Conservation (phyloP, 257 asterid species). For the Thymus quinquecostatus region DNA sequence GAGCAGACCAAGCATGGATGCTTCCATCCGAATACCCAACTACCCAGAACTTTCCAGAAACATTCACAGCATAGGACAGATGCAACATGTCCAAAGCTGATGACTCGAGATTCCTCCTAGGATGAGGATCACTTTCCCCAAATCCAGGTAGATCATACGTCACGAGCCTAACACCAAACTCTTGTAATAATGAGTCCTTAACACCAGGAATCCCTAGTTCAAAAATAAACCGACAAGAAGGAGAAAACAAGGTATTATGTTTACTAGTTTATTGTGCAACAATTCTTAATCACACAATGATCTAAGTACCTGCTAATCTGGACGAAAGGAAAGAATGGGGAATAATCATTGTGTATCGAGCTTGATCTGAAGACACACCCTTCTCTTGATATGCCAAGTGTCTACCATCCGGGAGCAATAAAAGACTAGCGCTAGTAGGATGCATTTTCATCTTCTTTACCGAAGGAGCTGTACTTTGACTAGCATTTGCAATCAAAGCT, state of each 20-base stretch:
- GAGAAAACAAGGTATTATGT: neutral
- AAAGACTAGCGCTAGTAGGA: constrained; percentile 70
- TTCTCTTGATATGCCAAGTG: constrained; percentile 76
- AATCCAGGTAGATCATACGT: constrained; percentile 92
- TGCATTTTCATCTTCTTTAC: constrained; percentile 66
- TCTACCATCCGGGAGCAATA: constrained; percentile 91
- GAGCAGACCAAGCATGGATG: constrained; percentile 93
- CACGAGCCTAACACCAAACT: constrained; percentile 80
- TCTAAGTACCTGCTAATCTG: constrained; percentile 72
- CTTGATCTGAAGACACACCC: constrained; percentile 76
- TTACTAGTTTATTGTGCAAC: neutral
- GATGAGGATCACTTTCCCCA: constrained; percentile 98
- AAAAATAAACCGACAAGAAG: neutral
- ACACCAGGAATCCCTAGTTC: constrained; percentile 85
- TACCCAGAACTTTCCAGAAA: constrained; percentile 87
- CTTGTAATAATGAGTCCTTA: constrained; percentile 65
- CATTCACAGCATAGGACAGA: constrained; percentile 73
- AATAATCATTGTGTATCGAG: constrained; percentile 73
- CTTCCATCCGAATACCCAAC: constrained; percentile 76
- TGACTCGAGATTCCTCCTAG: constrained; percentile 74
- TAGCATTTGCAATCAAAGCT: constrained; percentile 68
- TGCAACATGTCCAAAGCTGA: constrained; percentile 92
- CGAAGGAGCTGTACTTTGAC: constrained; percentile 44
- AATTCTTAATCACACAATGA: neutral
- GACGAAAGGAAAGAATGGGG: constrained; percentile 90